Evolutionary conservation across 2,329 filamentous ascomycete genomes (phyloP).

Genomic region (Chaetomium strumarium): DNA sequence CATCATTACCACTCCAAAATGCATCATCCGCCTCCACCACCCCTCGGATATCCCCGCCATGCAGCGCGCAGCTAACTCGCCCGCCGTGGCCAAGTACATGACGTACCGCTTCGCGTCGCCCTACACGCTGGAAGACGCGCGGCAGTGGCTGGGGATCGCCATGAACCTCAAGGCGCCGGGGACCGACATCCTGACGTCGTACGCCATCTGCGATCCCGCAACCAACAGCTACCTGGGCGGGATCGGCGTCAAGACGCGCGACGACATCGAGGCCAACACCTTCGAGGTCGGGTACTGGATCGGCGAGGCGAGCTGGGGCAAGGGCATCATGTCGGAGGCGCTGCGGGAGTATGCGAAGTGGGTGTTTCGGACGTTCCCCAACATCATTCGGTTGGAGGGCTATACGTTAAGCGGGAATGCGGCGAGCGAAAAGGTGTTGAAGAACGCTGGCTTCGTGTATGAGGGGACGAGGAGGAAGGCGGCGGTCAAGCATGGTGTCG

Average conservation of each 20-base stretch:
- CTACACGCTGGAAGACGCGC: conserved; percentile 37
- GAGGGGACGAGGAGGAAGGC: conserved; percentile 41
- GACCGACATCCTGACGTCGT: conserved; percentile 7
- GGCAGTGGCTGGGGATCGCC: conserved; percentile 30
- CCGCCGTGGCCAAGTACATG: conserved; percentile 35
- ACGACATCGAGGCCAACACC: conserved; percentile 37
- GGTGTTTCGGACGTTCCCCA: conserved; percentile 38
- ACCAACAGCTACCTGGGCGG: conserved; percentile 35
- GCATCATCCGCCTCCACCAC: conserved; percentile 37
- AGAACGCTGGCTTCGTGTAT: conserved; percentile 36
- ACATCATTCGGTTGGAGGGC: conserved; percentile 39
- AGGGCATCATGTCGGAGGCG: conserved; percentile 40
- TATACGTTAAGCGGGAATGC: conserved; percentile 33
- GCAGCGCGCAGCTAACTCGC: conserved; percentile 34
- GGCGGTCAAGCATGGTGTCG: conserved; percentile 36
- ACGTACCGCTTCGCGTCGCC: conserved; percentile 42
- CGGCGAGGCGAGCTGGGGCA: conserved; percentile 38
- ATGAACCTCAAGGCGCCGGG: conserved; percentile 19
- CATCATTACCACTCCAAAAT: conserved; percentile 28
- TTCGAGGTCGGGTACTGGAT: conserved; percentile 48
- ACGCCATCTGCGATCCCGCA: conserved; percentile 30
- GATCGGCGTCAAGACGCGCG: conserved; percentile 34
- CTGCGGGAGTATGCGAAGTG: conserved; percentile 36
- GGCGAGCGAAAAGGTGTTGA: conserved; percentile 39
- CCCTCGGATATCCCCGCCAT: conserved; percentile 34